phyloP scores from a whole-genome alignment of 306 rosid genomes.

The Sindora glabra region DNA sequence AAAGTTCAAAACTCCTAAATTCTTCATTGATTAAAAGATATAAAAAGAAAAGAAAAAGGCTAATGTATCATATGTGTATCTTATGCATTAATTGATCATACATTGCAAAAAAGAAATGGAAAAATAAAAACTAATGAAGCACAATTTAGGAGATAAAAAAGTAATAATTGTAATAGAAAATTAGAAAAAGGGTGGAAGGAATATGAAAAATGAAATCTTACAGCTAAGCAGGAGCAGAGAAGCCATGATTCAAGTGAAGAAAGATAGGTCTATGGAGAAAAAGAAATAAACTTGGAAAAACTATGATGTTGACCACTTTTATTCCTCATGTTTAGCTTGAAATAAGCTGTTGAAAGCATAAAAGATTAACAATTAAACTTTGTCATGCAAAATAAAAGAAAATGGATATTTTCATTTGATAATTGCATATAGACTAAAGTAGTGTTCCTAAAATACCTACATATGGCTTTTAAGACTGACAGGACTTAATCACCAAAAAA shows the following conservation, averaged over 20 bases:
- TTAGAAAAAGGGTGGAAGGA: slow-evolving; percentile 25
- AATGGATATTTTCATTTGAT: slow-evolving; percentile 1
- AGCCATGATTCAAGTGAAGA: no score
- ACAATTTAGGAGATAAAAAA: slow-evolving; percentile 12
- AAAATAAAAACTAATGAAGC: not conserved
- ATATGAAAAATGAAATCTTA: slow-evolving; percentile 39
- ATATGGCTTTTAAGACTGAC: not conserved
- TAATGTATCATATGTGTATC: no score
- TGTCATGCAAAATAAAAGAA: slow-evolving; percentile 39
- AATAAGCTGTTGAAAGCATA: slow-evolving; percentile 21
- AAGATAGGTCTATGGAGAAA: slow-evolving; percentile 28
- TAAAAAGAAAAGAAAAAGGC: no score
- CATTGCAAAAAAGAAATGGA: slow-evolving; percentile 12
- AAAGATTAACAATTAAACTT: no score
- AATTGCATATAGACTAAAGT: no score
- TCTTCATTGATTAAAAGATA: slow-evolving; percentile 34
- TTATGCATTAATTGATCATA: slow-evolving; percentile 30
- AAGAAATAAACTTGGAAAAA: slow-evolving; percentile 27
- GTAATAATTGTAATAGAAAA: slow-evolving; percentile 15
- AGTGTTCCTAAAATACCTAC: no score
- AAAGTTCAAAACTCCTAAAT: slow-evolving; percentile 60
- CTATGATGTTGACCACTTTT: slow-evolving; percentile 55
- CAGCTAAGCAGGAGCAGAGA: slow-evolving; percentile 82
- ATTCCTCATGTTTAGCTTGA: slow-evolving; percentile 23
- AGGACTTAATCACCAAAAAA: slow-evolving; percentile 8